Conservation (phyloP, 169 alveolate species). For the Theileria parva region DNA sequence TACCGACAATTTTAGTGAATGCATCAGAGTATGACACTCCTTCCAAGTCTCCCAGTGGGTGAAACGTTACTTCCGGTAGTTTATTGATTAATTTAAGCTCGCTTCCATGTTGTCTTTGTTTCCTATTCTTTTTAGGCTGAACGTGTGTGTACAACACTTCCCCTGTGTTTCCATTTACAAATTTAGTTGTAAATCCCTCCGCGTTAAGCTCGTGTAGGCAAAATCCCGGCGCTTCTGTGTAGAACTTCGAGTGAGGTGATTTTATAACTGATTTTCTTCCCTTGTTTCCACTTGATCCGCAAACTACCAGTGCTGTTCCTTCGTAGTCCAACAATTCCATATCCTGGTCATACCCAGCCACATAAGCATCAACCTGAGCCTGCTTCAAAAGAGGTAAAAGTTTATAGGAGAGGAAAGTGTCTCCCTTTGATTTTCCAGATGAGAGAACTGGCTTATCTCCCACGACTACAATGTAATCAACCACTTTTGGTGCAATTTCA, state of each 20-base stretch:
- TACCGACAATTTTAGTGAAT: slow-evolving; percentile 81
- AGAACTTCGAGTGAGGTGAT: slow-evolving; percentile 69
- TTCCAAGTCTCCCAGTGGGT: slow-evolving; percentile 78
- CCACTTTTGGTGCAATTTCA: slow-evolving; percentile 81
- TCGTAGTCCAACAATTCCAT: slow-evolving; percentile 76
- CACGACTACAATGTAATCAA: slow-evolving; percentile 85
- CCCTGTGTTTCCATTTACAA: slow-evolving; percentile 78
- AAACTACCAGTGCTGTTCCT: slow-evolving; percentile 68
- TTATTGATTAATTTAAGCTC: slow-evolving; percentile 70
- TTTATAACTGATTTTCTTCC: slow-evolving; percentile 67
- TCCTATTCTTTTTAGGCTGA: slow-evolving; percentile 70
- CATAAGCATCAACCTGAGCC: slow-evolving; percentile 87
- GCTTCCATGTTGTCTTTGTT: slow-evolving; percentile 60
- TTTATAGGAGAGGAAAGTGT: slow-evolving; percentile 76
- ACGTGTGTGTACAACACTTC: slow-evolving; percentile 74
- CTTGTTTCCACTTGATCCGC: slow-evolving; percentile 82
- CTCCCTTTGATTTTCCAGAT: slow-evolving; percentile 86
- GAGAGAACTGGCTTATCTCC: slow-evolving; percentile 88
- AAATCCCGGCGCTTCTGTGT: slow-evolving; percentile 79
- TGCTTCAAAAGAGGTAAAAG: slow-evolving; percentile 82
- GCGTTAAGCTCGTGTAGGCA: slow-evolving; percentile 80
- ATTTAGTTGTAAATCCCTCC: slow-evolving; percentile 77
- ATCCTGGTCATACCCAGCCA: slow-evolving; percentile 86
- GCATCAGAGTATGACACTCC: slow-evolving; percentile 78
- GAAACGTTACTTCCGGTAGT: slow-evolving; percentile 74